Conservation (phyloP, 192 early-diverging fungal genomes). For the Backusella tuberculispora region DNA sequence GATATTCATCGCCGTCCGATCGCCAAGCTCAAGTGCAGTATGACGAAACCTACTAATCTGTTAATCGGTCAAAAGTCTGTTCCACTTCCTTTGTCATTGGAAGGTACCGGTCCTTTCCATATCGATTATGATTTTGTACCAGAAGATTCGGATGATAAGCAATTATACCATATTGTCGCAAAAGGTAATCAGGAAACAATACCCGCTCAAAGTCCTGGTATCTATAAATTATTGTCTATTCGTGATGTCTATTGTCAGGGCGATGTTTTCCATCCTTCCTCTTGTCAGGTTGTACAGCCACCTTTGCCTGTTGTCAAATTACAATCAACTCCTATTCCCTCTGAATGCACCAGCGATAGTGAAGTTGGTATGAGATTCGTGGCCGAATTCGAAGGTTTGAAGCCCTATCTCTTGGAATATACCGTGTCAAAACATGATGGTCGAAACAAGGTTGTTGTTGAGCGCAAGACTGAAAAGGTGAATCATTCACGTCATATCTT, state of each 20-base stretch:
- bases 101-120: constrained; percentile 35
- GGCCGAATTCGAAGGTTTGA: constrained; percentile 35
- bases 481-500: constrained; percentile 41
- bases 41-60: constrained; percentile 28
- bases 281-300: constrained; percentile 42
- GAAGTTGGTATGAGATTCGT: constrained; percentile 45
- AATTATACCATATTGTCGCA: neutral
- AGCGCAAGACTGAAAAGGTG: constrained; percentile 16
- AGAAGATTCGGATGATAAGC: neutral
- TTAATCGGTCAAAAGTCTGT: constrained; percentile 28
- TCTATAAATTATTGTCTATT: constrained; percentile 41
- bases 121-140: constrained; percentile 27
- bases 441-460: constrained; percentile 10
- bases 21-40: constrained; percentile 36
- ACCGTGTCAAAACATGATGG: constrained; percentile 27
- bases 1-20: constrained; percentile 38
- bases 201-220: constrained; percentile 34
- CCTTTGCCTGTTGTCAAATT: constrained; percentile 33
- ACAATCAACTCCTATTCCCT: constrained; percentile 35
- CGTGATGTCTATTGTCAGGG: constrained; percentile 41
- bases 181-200: constrained; percentile 14
- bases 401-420: constrained; percentile 37
- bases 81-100: constrained; percentile 23
- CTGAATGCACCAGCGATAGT: constrained; percentile 38
- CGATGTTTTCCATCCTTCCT: constrained; percentile 36